Conservation (phyloP, 805 yeast species). For the Metschnikowia koreensis region DNA sequence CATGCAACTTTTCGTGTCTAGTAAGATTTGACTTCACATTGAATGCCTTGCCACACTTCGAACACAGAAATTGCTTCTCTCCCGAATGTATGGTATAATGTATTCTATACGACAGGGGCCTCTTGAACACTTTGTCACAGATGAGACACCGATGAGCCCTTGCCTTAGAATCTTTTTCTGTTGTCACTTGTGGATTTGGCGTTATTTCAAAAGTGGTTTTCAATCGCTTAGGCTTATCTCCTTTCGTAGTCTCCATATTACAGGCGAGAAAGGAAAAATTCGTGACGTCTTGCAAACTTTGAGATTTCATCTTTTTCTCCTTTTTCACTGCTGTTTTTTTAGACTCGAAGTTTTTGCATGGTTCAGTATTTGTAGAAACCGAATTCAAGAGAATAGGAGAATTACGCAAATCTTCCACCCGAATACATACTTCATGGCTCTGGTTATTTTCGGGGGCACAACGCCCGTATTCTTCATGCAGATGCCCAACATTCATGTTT, state of each 20-base stretch:
- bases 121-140: slow-evolving; percentile 74
- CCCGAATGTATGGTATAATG: slow-evolving; percentile 71
- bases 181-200: slow-evolving; percentile 1
- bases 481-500: not conserved
- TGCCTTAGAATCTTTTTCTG: not conserved
- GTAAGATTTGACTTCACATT: slow-evolving; percentile 79
- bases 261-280: not conserved
- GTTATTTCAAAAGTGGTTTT: not conserved
- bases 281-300: slow-evolving; percentile 2
- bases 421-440: too few species aligned
- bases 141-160: slow-evolving; percentile 35
- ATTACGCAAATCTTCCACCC: too few species aligned
- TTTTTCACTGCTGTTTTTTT: too few species aligned
- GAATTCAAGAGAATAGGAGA: too few species aligned
- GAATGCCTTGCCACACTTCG: slow-evolving; percentile 64
- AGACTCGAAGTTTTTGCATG: not conserved
- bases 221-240: not conserved
- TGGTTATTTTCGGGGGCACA: too few species aligned
- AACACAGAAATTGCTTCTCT: slow-evolving; percentile 34
- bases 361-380: too few species aligned
- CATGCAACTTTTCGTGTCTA: slow-evolving; percentile 71
- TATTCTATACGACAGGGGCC: slow-evolving; percentile 79
- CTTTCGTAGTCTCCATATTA: not conserved
- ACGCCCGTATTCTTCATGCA: too few species aligned
- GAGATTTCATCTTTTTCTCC: not conserved